phyloP scores from a whole-genome alignment of 305 asterid species.

The Fraxinus paxiana region DNA sequence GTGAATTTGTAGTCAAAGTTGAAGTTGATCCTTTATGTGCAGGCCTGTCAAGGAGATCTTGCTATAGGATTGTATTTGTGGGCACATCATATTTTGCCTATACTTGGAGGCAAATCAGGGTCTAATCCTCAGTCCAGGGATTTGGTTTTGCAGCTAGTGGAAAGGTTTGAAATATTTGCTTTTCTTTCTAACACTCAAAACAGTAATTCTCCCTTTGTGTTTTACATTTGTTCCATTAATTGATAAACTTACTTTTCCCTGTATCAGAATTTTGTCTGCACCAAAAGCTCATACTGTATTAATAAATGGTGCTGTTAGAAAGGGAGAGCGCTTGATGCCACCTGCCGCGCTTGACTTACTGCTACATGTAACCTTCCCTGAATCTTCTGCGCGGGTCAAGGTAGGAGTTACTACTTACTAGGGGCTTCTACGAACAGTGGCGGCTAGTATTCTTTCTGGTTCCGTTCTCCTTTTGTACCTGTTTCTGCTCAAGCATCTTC shows the following conservation, averaged over 20 bases:
- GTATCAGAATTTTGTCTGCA: constrained; percentile 53
- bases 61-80: constrained; percentile 73
- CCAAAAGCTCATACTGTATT: constrained; percentile 72
- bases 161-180: constrained; percentile 48
- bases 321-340: constrained; percentile 70
- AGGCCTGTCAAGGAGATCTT: constrained; percentile 80
- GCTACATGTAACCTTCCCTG: constrained; percentile 58
- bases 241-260: constrained; percentile 5
- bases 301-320: constrained; percentile 60
- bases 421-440: background rate
- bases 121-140: constrained; percentile 73
- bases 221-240: background rate
- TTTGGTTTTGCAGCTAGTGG: constrained; percentile 72
- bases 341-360: constrained; percentile 65
- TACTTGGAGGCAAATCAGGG: constrained; percentile 67
- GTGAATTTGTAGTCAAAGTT: constrained; percentile 15
- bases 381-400: constrained; percentile 67
- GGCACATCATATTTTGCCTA: constrained; percentile 67
- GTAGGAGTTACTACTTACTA: constrained; percentile 21
- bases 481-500: background rate
- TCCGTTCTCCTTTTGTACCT: constrained; percentile 6
- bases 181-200: constrained; percentile 1
- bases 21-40: constrained; percentile 24
- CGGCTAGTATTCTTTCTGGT: background rate
- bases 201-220: constrained; percentile 5